Base-by-base conservation (phyloP, 805 yeast genomes). In the Starmerella tilneyi region DNA sequence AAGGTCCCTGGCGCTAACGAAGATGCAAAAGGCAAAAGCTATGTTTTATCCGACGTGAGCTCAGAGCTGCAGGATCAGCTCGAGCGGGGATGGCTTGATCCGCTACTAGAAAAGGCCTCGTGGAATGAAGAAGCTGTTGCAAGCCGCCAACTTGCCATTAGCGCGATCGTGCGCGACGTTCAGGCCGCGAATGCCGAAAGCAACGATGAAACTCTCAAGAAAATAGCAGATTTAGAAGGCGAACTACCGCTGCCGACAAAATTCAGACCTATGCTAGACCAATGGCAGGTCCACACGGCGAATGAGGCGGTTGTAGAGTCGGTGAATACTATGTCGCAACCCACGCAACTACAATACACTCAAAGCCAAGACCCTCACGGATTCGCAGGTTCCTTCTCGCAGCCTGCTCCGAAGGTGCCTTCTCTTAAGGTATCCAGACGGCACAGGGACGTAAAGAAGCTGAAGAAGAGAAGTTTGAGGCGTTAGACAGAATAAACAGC, bases 51-150 rank as follows among this genome's bases (percentile, higher is more conserved):
- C n/a, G n/a, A n/a, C n/a, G n/a, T n/a, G n/a, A n/a, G n/a, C 27
- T 24, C 42, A 13, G 45, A 39, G 5, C 43, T 53, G 6, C 41
- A 48, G 31, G 46, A 51, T 8, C 40, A 49, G 24, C 43, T 56
- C 22, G 13, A 44, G 16, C 42, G 46, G 9, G 47, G 55, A 31
- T 59, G 60, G 57, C 50, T 57, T 26, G 51, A 52, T 11, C 54
- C 62, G 2, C 45, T 56, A 24, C 28, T 21, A 44, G 35, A n/a
- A 34, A 46, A 16, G 38, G 53, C 50, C 57, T 49, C 46, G 20
- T 49, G 43, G 31, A 57, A 49, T 15, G 52, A 38, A 7, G 41
- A 24, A 27, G 29, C 38, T 9, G 17, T 34, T 23, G 6, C 23
- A 8, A 15, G 20, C 13, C 32, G 35, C 23, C 40, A 30, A 29